Evolutionary conservation across 371 early-diverging fungal genomes (phyloP).

Genomic region (Apophysomyces trapeziformis): DNA sequence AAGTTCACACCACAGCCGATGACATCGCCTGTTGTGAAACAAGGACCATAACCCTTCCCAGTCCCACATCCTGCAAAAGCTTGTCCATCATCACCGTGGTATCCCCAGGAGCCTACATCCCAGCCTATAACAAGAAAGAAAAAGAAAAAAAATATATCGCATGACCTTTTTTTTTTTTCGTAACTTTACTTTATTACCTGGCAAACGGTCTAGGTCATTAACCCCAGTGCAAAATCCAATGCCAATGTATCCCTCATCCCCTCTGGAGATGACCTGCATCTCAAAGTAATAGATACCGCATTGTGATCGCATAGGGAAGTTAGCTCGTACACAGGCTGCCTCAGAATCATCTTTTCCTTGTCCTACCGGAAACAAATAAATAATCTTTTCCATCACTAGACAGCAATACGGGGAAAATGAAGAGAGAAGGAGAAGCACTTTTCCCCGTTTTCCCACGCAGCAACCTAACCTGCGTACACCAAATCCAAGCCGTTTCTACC

Average conservation of each 20-base stretch:
- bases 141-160: neutral
- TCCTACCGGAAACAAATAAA: conserved; percentile 51
- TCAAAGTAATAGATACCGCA: conserved; percentile 94
- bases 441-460: conserved; percentile 10
- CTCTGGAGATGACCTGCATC: conserved; percentile 82
- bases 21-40: conserved; percentile 88
- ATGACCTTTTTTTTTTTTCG: neutral
- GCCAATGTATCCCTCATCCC: conserved; percentile 92
- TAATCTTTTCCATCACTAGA: conserved; percentile 6
- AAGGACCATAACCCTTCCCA: conserved; percentile 89
- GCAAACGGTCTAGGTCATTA: conserved; percentile 68
- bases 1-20: conserved; percentile 95
- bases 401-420: conserved; percentile 4
- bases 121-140: conserved; percentile 61
- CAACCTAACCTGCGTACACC: conserved; percentile 57
- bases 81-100: conserved; percentile 95
- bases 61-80: conserved; percentile 79
- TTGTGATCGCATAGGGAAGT: conserved; percentile 83
- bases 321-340: conserved; percentile 84
- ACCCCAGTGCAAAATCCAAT: conserved; percentile 78
- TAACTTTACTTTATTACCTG: conserved; percentile 60
- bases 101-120: conserved; percentile 86
- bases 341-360: conserved; percentile 80
- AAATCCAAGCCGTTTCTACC: conserved; percentile 58
- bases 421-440: neutral